These are phyloP conservation scores for Polychaeton citri DNA, from an alignment of 2,329 filamentous ascomycete species.

Conservation along the genomic window DNA sequence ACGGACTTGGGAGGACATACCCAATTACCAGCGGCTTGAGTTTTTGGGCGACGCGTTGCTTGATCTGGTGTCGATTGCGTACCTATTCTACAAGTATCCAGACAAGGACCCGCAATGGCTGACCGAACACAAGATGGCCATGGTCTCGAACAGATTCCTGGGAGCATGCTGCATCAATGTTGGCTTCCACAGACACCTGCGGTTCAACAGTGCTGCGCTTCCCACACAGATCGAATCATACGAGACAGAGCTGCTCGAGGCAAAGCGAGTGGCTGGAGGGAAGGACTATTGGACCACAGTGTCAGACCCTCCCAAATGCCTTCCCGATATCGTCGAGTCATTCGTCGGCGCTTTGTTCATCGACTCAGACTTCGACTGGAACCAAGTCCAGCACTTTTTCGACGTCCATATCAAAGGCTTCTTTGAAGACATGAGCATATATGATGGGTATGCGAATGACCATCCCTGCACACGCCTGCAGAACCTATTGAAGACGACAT, in stretches of 20 bases:
- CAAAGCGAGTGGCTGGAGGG: constrained; percentile 33
- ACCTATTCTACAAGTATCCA: constrained; percentile 65
- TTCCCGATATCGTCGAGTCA: constrained; percentile 80
- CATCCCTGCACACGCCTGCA: constrained; percentile 64
- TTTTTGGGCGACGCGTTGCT: constrained; percentile 83
- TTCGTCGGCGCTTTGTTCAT: constrained; percentile 86
- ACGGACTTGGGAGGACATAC: constrained; percentile 60
- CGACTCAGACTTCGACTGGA: constrained; percentile 69
- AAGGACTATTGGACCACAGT: constrained; percentile 58
- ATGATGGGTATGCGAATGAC: constrained; percentile 74
- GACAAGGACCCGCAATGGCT: constrained; percentile 86
- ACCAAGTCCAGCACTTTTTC: constrained; percentile 64
- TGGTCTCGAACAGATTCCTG: constrained; percentile 93
- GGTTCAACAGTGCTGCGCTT: constrained; percentile 38
- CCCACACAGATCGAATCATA: constrained; percentile 38
- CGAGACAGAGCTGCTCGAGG: constrained; percentile 44
- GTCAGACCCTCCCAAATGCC: constrained; percentile 55
- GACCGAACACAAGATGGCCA: constrained; percentile 98
- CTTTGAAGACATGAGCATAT: constrained; percentile 75
- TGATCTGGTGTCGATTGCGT: constrained; percentile 73
- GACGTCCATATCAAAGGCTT: constrained; percentile 57
- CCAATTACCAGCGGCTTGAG: constrained; percentile 80
- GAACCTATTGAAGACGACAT: constrained; percentile 48
- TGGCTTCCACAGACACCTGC: constrained; percentile 62
- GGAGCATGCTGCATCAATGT: constrained; percentile 68